Percentiles rank a stretch among this genome's conserved stretches.
Evolutionary conservation across 2,329 filamentous ascomycete species (phyloP).

Genomic region (Trichophyton equinum): DNA sequence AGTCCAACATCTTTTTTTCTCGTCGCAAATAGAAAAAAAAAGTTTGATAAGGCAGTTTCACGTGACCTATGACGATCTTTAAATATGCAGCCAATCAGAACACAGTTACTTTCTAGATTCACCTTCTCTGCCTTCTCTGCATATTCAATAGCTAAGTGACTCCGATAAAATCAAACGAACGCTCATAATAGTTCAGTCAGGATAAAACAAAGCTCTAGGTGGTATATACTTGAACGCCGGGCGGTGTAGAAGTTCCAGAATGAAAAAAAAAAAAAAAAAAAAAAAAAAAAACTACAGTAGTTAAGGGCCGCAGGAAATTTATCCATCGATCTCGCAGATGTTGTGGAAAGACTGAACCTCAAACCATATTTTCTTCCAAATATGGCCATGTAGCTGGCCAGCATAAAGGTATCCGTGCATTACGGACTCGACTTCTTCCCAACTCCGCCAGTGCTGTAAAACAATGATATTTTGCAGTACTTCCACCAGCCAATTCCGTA

Average conservation of each 20-base stretch:
- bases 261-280: no score
- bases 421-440: constrained; percentile 20
- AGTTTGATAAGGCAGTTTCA: not conserved
- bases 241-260: not conserved
- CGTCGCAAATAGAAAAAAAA: not conserved
- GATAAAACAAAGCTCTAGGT: not conserved
- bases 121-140: not conserved
- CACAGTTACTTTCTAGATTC: not conserved
- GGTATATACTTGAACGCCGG: not conserved
- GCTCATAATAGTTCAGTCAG: not conserved
- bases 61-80: not conserved
- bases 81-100: not conserved
- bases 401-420: constrained; percentile 22
- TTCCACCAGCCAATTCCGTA: constrained; percentile 23
- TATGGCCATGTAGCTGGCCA: constrained; percentile 14
- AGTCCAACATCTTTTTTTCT: not conserved
- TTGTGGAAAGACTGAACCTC: constrained; percentile 16
- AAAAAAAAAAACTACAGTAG: no score
- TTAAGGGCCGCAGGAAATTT: not conserved
- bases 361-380: constrained; percentile 23
- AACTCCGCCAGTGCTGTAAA: constrained; percentile 21
- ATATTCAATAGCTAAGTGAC: not conserved
- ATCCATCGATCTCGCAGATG: constrained; percentile 5
- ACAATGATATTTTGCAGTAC: constrained; percentile 17
- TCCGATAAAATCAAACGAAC: not conserved